These are phyloP conservation scores for Clonostachys rosea DNA, from an alignment of 2,329 filamentous ascomycete species.

Conservation along the genomic window DNA sequence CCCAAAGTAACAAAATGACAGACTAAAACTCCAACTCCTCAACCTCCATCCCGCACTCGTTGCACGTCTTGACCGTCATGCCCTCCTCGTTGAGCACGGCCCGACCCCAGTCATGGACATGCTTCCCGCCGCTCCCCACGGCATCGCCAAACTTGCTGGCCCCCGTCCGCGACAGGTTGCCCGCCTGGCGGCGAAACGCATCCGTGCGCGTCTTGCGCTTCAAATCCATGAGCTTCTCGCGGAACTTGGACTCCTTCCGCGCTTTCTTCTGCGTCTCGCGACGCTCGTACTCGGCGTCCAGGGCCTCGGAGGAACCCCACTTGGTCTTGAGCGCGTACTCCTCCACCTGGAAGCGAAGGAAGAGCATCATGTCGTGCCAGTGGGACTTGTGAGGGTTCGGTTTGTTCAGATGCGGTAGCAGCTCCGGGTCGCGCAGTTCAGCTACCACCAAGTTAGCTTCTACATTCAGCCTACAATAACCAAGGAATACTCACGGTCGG, in stretches of 20 bases:
- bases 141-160: conserved; percentile 70
- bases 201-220: conserved; percentile 94
- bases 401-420: conserved; percentile 81
- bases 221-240: conserved; percentile 78
- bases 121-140: conserved; percentile 61
- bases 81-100: conserved; percentile 67
- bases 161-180: conserved; percentile 46
- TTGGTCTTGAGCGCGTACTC: conserved; percentile 86
- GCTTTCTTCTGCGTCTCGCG: conserved; percentile 76
- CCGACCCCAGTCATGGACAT: conserved; percentile 85
- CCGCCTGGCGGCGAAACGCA: conserved; percentile 71
- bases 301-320: conserved; percentile 81
- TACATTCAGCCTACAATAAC: background rate
- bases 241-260: conserved; percentile 88
- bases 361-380: conserved; percentile 99
- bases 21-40: conserved; percentile 64
- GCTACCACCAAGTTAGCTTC: conserved; percentile 38
- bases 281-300: conserved; percentile 85
- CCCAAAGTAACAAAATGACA: background rate
- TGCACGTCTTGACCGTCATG: conserved; percentile 75
- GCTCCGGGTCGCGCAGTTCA: conserved; percentile 81
- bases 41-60: conserved; percentile 73
- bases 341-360: conserved; percentile 88
- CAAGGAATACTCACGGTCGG: conserved; percentile 62
- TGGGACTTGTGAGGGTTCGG: conserved; percentile 95